Evolutionary conservation across 1,284 basidiomycete species (phyloP).

Genomic region (Neonothopanus nambi): DNA sequence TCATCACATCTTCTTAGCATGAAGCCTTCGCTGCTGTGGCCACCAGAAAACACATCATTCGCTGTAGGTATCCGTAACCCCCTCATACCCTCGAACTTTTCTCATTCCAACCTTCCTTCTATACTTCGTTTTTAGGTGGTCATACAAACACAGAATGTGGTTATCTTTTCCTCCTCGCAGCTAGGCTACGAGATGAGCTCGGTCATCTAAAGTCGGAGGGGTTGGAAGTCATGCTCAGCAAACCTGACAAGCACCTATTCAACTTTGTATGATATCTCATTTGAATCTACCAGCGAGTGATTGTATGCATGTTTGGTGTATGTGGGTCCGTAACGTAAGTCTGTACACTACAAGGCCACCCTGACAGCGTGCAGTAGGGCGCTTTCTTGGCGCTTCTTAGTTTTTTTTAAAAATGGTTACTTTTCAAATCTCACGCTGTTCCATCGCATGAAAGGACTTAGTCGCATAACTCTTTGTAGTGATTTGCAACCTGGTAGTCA

Average conservation of each 20-base stretch:
- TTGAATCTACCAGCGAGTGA: no score
- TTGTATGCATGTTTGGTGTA: no score
- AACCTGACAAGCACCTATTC: constrained; percentile 61
- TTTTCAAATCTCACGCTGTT: no score
- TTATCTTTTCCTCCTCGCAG: constrained; percentile 72
- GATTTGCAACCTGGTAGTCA: no score
- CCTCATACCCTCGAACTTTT: constrained; percentile 22
- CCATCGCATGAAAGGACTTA: no score
- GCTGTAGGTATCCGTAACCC: constrained; percentile 57
- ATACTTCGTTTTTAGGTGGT: constrained; percentile 47
- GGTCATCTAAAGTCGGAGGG: constrained; percentile 21
- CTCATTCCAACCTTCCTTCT: no score
- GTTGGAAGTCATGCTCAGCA: constrained; percentile 59
- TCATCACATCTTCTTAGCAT: constrained; percentile 51
- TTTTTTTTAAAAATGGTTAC: no score
- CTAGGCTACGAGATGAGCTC: constrained; percentile 59
- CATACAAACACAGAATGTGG: constrained; percentile 91
- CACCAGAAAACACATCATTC: constrained; percentile 71
- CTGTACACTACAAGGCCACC: no score
- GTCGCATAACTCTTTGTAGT: no score
- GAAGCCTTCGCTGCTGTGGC: constrained; percentile 80
- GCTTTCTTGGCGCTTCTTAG: no score
- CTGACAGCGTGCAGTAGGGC: no score
- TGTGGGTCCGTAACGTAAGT: no score
- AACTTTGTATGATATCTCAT: constrained; percentile 42